Evolutionary conservation across 495 filamentous ascomycete species (phyloP).

Genomic region (Monascus purpureus): DNA sequence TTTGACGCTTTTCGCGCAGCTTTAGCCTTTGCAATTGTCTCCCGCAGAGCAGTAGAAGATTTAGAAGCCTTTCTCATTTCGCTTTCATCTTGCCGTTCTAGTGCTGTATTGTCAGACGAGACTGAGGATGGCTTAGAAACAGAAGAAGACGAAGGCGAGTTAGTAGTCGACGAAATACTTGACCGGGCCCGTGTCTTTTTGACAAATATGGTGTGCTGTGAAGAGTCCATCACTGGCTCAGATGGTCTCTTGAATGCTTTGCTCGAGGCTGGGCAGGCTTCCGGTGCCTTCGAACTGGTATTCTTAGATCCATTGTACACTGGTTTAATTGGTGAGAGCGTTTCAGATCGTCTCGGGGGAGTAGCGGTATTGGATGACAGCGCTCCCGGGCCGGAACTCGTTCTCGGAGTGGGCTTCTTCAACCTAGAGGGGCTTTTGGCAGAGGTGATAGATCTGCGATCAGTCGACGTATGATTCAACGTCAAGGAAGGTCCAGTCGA

Average conservation of each 20-base stretch:
- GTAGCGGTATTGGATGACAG: slow-evolving; percentile 19
- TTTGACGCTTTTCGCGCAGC: slow-evolving; percentile 57
- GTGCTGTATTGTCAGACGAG: slow-evolving; percentile 14
- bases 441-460: slow-evolving; percentile 3
- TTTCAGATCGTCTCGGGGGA: slow-evolving; percentile 18
- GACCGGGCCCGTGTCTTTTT: slow-evolving; percentile 28
- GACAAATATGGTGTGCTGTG: slow-evolving; percentile 34
- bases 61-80: slow-evolving; percentile 38
- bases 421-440: slow-evolving; percentile 16
- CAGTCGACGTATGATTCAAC: slow-evolving; percentile 6
- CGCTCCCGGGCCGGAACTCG: slow-evolving; percentile 9
- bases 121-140: slow-evolving; percentile 19
- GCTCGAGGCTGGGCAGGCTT: slow-evolving; percentile 40
- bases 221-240: slow-evolving; percentile 23
- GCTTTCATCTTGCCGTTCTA: slow-evolving; percentile 16
- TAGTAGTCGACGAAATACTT: slow-evolving; percentile 12
- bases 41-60: slow-evolving; percentile 69
- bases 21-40: slow-evolving; percentile 89
- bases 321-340: slow-evolving; percentile 11
- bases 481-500: slow-evolving; percentile 8
- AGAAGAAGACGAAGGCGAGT: slow-evolving; percentile 16
- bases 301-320: slow-evolving; percentile 36
- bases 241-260: slow-evolving; percentile 41
- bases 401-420: slow-evolving; percentile 13
- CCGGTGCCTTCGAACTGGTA: slow-evolving; percentile 31